A percentile compares a stretch with the other conserved stretches of the same genome.
Conservation (phyloP, 345 rosid genomes). For the Populus nigra region DNA sequence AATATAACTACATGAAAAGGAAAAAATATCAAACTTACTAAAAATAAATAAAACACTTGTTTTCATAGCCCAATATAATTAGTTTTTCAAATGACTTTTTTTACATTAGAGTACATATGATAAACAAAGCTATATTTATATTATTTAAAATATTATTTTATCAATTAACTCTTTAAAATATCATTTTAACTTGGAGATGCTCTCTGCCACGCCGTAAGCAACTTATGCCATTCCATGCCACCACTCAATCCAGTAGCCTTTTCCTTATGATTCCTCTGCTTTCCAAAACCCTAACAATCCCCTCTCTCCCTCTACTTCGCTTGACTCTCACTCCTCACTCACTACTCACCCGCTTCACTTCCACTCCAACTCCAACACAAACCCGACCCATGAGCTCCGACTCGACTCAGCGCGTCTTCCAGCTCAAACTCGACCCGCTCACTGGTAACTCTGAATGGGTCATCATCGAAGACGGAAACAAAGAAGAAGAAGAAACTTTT, state of each 20-base stretch:
- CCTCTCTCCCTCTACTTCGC: constrained; percentile 13
- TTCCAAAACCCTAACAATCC: constrained; percentile 25
- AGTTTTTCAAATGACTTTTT: no score
- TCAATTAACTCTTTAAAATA: no score
- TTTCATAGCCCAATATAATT: no score
- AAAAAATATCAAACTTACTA: no score
- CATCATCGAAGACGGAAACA: constrained; percentile 47
- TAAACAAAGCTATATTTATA: no score
- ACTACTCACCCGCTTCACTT: constrained; percentile 1
- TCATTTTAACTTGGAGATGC: no score
- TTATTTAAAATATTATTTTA: no score
- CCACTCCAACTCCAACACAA: neutral
- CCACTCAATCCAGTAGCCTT: neutral
- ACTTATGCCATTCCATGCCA: neutral
- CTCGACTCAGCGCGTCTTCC: constrained; percentile 49
- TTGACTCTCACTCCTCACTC: constrained; percentile 9
- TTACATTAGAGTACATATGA: no score
- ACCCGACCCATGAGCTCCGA: constrained; percentile 45
- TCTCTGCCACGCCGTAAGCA: no score
- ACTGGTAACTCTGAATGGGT: constrained; percentile 71
- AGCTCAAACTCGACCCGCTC: constrained; percentile 57
- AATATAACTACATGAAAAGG: no score
- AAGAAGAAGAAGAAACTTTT: constrained; percentile 15
- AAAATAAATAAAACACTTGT: no score
- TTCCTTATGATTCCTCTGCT: constrained; percentile 21